Conservation (phyloP, 2,329 filamentous ascomycete species). For the Fusarium sp. region DNA sequence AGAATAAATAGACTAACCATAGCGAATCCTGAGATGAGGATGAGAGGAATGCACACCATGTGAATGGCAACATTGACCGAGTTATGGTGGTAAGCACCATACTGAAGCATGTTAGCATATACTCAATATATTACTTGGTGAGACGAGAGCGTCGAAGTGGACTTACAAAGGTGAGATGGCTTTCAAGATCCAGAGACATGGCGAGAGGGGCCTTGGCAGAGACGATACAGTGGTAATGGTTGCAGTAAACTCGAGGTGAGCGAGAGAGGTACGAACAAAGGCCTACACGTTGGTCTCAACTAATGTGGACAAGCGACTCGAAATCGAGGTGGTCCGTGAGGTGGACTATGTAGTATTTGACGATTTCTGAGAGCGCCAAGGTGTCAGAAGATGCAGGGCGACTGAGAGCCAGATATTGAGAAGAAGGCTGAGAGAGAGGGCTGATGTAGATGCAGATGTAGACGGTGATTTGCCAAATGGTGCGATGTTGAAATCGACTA, state of each 20-base stretch:
- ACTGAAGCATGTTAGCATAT: constrained; percentile 63
- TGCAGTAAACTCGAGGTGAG: constrained; percentile 2
- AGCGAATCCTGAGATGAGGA: constrained; percentile 78
- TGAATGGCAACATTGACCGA: constrained; percentile 83
- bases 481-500: constrained; percentile 38
- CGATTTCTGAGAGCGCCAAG: constrained; percentile 14
- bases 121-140: background rate
- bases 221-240: constrained; percentile 16
- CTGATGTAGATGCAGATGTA: constrained; percentile 9
- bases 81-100: constrained; percentile 87
- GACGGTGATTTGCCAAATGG: constrained; percentile 14
- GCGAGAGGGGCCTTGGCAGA: constrained; percentile 36
- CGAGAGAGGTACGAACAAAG: too few species aligned
- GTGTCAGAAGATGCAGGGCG: background rate
- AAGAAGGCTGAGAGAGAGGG: constrained; percentile 4
- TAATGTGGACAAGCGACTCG: too few species aligned
- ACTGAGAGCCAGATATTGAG: constrained; percentile 11
- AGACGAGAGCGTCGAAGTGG: background rate
- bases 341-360: constrained; percentile 19
- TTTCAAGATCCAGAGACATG: constrained; percentile 83
- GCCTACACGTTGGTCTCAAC: too few species aligned
- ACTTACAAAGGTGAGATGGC: constrained; percentile 84
- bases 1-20: constrained; percentile 68
- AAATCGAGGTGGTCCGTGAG: too few species aligned
- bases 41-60: constrained; percentile 82